Evolutionary conservation across 768 basidiomycete species (phyloP), one percentile per base, ranked within the genome.

Genomic region (Exidia glandulosa): DNA sequence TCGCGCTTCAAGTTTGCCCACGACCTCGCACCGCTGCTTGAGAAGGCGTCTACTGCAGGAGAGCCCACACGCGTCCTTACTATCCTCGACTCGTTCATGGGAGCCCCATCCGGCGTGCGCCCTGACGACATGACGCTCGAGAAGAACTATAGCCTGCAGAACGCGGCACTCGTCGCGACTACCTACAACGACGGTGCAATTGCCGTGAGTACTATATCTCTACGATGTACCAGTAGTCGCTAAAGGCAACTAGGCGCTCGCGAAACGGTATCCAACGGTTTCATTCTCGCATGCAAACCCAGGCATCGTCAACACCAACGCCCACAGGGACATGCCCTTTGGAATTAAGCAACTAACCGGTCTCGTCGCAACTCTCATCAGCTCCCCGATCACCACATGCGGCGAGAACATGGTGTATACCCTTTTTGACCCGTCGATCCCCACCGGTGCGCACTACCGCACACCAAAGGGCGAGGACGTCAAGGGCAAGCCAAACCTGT

Each of bases 181-280:
- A 78, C 79, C 0, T 82, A 82, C 62, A 82, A 75, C 61, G 81
- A 83, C 65, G 64, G 80, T n/a, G 79, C 80, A 77, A 62, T 81
- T 52, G 74, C 80, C 75, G 81, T 79, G 55, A 41, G 67, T 59
- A 10, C 9, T 29, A 3, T 50, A 25, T 16, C n/a, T 52, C 29
- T n/a, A 3, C 5, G 16, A 23, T 52, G 9, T 45, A 27, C 50
- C 29, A 54, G 30, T 27, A 14, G 6, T 6, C 7, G 14, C 50
- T 27, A 7, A 54, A 7, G 19, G 16, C 30, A 12, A 12, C 7
- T 19, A 62, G 61, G 55, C 47, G 29, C 32, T 59, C 9, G 56
- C 58, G 16, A 54, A 59, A 23, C 52, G 55, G 3, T 32, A 62
- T 29, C 61, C 61, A 5, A 50, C 34, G 14, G 33, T 62, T 2